Evolutionary conservation across 2,329 filamentous ascomycete species (phyloP).

Genomic region (Epicoccum nigrum): DNA sequence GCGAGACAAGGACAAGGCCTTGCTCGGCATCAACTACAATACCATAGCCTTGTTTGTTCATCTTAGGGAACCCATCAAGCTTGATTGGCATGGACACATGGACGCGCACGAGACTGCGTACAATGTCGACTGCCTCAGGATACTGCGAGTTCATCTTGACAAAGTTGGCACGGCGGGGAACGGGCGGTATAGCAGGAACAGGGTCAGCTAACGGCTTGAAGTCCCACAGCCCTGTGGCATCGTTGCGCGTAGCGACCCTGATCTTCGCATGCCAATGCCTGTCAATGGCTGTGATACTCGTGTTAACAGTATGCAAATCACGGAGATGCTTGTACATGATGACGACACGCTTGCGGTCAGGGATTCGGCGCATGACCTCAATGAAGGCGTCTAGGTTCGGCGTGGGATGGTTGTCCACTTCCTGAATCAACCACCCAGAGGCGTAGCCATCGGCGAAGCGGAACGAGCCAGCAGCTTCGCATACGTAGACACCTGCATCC

Average conservation of each 20-base stretch:
- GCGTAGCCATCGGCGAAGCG: conserved; percentile 85
- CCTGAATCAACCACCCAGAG: conserved; percentile 92
- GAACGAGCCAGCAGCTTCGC: conserved; percentile 93
- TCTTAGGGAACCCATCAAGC: conserved; percentile 95
- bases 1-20: conserved; percentile 90
- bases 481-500: conserved; percentile 81
- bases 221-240: conserved; percentile 90
- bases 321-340: conserved; percentile 95
- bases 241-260: conserved; percentile 89
- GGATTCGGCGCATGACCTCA: conserved; percentile 85
- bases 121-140: conserved; percentile 87
- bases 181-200: conserved; percentile 73
- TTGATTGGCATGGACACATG: conserved; percentile 94
- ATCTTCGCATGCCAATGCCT: conserved; percentile 97
- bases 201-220: conserved; percentile 85
- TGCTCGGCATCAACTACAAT: conserved; percentile 97
- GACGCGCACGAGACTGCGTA: conserved; percentile 93
- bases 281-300: conserved; percentile 89
- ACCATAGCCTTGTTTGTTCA: conserved; percentile 92
- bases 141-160: conserved; percentile 89
- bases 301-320: conserved; percentile 93
- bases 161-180: conserved; percentile 82
- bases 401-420: conserved; percentile 89
- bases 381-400: conserved; percentile 88
- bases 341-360: conserved; percentile 81